Conservation (phyloP, 495 filamentous ascomycete species). For the Filosporella fistucella region DNA sequence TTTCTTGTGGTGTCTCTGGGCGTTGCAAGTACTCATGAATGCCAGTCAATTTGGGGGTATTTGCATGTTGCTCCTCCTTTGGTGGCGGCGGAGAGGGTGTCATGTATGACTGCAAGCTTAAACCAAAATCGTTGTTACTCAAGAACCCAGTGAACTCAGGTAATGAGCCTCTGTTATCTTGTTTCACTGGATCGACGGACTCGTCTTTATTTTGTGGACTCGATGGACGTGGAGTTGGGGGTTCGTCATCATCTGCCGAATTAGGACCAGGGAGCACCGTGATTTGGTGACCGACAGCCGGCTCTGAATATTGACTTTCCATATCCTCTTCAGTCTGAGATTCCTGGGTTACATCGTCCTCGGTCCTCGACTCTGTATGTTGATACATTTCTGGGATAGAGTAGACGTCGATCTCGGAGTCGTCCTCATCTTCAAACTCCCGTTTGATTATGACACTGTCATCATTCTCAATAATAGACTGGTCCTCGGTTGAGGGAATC, state of each 20-base stretch:
- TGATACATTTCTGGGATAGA: constrained; percentile 62
- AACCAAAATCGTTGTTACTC: constrained; percentile 42
- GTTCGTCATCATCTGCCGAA: constrained; percentile 26
- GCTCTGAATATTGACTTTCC: constrained; percentile 45
- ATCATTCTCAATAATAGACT: constrained; percentile 34
- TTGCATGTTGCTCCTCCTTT: constrained; percentile 9
- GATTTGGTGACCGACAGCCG: constrained; percentile 14
- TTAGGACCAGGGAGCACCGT: constrained; percentile 22
- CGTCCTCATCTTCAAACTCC: constrained; percentile 43
- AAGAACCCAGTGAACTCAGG: constrained; percentile 44
- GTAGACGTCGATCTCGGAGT: constrained; percentile 62
- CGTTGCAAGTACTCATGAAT: constrained; percentile 49
- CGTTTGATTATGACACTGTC: constrained; percentile 66
- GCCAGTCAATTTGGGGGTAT: constrained; percentile 33
- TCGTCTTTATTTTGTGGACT: constrained; percentile 28
- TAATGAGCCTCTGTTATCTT: constrained; percentile 28
- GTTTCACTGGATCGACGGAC: constrained; percentile 16
- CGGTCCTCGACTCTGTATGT: constrained; percentile 12
- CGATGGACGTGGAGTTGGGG: constrained; percentile 31
- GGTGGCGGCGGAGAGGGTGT: constrained; percentile 44
- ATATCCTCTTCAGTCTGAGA: constrained; percentile 33
- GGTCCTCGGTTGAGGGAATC: constrained; percentile 69
- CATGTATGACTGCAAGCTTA: constrained; percentile 48
- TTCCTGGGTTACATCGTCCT: constrained; percentile 35
- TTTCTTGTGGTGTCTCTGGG: constrained; percentile 61